Conservation (phyloP, 805 yeast genomes). For the Dipodascus geniculatus region DNA sequence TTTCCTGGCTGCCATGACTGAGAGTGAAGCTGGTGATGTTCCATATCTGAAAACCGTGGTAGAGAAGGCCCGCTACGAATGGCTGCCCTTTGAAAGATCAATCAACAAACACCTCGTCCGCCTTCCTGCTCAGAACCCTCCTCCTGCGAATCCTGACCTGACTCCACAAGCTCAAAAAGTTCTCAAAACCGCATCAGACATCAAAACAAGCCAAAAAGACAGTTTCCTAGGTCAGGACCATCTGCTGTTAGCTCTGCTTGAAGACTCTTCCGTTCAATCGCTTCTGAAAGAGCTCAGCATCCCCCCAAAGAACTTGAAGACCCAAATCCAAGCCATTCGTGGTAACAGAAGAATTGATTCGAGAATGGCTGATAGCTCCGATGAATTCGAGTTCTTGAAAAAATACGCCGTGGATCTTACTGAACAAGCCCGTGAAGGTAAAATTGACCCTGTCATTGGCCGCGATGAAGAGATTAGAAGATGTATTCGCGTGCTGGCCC, state of each 20-base stretch:
- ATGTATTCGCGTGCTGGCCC: conserved; percentile 87
- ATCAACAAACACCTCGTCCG: conserved; percentile 76
- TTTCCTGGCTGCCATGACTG: conserved; percentile 79
- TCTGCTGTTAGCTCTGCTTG: conserved; percentile 69
- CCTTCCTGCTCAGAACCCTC: conserved; percentile 78
- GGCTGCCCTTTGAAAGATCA: conserved; percentile 63
- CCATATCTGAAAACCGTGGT: conserved; percentile 69
- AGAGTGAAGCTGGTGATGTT: conserved; percentile 44
- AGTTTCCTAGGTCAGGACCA: conserved; percentile 91
- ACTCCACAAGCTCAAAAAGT: conserved; percentile 68
- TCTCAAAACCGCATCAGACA: conserved; percentile 59
- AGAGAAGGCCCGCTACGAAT: conserved; percentile 82
- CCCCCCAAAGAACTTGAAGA: conserved; percentile 58
- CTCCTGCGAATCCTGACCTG: conserved; percentile 72
- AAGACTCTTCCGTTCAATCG: conserved; percentile 58
- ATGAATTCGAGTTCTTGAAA: conserved; percentile 66
- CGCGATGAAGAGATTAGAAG: conserved; percentile 97
- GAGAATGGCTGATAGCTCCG: conserved; percentile 84
- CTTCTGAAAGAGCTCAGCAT: conserved; percentile 58
- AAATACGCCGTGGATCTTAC: conserved; percentile 94
- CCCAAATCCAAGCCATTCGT: conserved; percentile 68
- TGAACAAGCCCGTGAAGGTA: conserved; percentile 85
- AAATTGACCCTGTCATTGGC: conserved; percentile 95
- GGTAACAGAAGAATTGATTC: conserved; percentile 90
- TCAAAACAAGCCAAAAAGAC: conserved; percentile 82